A percentile compares a stretch with the other conserved stretches of the same genome.
phyloP scores from a whole-genome alignment of 202 grass and related monocot species.

The Setaria viridis region DNA sequence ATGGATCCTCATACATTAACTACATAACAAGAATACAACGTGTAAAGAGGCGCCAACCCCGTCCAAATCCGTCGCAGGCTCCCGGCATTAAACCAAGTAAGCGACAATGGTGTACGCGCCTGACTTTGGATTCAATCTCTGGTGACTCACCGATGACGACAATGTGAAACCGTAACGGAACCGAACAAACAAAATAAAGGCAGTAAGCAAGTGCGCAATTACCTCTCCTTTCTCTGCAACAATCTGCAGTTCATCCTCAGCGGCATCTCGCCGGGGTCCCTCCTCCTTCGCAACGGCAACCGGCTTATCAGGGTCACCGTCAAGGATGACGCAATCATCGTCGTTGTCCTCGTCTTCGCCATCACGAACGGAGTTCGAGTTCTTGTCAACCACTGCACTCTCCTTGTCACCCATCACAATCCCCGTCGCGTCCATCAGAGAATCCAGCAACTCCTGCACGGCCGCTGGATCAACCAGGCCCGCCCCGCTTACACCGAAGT shows the following conservation, averaged over 20 bases:
- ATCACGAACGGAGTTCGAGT: background rate
- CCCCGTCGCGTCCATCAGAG: conserved; percentile 1
- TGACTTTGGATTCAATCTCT: background rate
- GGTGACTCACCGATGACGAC: background rate
- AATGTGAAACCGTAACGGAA: background rate
- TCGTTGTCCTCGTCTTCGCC: conserved; percentile 21
- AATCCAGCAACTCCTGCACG: conserved; percentile 3
- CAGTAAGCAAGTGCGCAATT: background rate
- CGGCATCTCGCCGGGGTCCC: conserved; percentile 28
- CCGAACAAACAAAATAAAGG: background rate
- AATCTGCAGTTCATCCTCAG: conserved; percentile 66
- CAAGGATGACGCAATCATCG: conserved; percentile 73
- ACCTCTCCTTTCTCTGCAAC: conserved; percentile 87
- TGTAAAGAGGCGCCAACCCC: background rate
- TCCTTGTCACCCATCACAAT: background rate
- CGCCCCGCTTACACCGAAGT: background rate
- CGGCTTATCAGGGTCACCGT: conserved; percentile 63
- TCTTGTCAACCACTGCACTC: no score
- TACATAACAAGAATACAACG: background rate
- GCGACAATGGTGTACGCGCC: background rate
- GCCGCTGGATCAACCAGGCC: background rate
- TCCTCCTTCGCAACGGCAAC: conserved; percentile 30
- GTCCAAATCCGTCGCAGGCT: background rate
- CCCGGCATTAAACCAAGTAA: background rate
- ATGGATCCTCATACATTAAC: background rate